Base-by-base conservation (phyloP, 352 stramenopile species). In the Phytophthora rubi region DNA sequence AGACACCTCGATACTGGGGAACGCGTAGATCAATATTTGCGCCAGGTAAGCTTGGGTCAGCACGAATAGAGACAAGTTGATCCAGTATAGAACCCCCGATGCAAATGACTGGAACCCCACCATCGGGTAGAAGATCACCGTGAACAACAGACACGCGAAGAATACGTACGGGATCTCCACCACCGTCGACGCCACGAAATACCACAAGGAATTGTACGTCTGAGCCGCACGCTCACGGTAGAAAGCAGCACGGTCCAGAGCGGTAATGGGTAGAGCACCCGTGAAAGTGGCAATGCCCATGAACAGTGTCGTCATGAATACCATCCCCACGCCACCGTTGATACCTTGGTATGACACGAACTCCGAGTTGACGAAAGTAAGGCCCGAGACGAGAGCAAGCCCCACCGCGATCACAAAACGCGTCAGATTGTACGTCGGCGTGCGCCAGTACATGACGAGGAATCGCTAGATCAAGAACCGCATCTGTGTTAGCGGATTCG, bases 161-260 rank as follows among this genome's bases (percentile, higher is more conserved):
- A 88, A 80, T 15, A 84, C 68, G 56, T 86, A 84, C 57, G 79
- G 79, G 53, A 86, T 81, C 76, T 98, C 92, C 23, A 80, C 73
- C n/a, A 98, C 33, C 18, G 81, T 90, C 47, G 83, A 84, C 3
- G 86, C 78, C 16, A 95, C 55, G 47, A 77, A 79, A 62, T 97
- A 89, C 54, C 86, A 80, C 30, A 75, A 53, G 55, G 81, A 61
- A 32, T 83, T 78, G 63, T 97, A 98, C 70, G 95, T 97, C 52
- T 89, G 62, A 7, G 87, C 78, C 12, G 85, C 81, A 39, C 93
- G 86, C 71, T 98, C 91, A 6, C 90, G 75, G 79, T 98, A 98
- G 65, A 91, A 98, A 1, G 91, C 87, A 13, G 86, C 88, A 9
- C 93, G 79, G 57, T 97, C 86, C 33, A 82, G 69, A 55, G 86